Base-by-base conservation (phyloP, 768 basidiomycete genomes). In the Chiua virens region DNA sequence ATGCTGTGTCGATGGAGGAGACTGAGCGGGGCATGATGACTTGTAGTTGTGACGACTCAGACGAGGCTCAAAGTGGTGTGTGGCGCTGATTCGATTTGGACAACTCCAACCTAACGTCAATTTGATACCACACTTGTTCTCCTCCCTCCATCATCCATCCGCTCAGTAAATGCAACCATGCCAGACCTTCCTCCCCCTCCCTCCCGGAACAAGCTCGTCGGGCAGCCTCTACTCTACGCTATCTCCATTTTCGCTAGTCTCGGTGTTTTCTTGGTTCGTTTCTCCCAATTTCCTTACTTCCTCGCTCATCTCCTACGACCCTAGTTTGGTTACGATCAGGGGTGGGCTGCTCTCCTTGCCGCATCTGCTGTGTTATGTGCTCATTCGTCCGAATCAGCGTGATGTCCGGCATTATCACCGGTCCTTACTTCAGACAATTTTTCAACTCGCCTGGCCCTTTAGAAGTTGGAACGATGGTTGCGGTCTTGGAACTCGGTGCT, bases 391-490 rank as follows among this genome's bases (percentile, higher is more conserved):
- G 28, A 22, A 20, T 20, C 63, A 91, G 90, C 53, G 89, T 92
- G 66, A 92, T 92, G 86, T 87, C 86, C 56, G 93, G 93, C 25
- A 85, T 97, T 57, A 95, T 98, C 69, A 97, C 87, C 23, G 87
- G 87, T 0, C 87, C 87, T 20, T 79, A 91, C 68, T 92, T 92
- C 71, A 81, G 76, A 57, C 80, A 84, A 47, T 95, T 81, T 71
- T 95, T 98, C 75, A 73, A 89, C 53, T 79, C 84, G 18, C 94
- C 92, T 17, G 79, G 79, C 15, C 76, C 87, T 0, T 71, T 87
- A 44, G 81, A 87, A 61, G 69, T 93, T 21, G 94, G 92, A n/a
- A 92, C 90, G 18, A 93, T 98, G 88, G 93, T 97, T 36, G 91
- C 94, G n/a, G 86, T 95, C 6, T 74, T 96, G 30, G 93, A 98